These are phyloP conservation scores for Akanthomyces lecanii DNA, from an alignment of 2,329 filamentous ascomycete genomes.

Conservation along the genomic window DNA sequence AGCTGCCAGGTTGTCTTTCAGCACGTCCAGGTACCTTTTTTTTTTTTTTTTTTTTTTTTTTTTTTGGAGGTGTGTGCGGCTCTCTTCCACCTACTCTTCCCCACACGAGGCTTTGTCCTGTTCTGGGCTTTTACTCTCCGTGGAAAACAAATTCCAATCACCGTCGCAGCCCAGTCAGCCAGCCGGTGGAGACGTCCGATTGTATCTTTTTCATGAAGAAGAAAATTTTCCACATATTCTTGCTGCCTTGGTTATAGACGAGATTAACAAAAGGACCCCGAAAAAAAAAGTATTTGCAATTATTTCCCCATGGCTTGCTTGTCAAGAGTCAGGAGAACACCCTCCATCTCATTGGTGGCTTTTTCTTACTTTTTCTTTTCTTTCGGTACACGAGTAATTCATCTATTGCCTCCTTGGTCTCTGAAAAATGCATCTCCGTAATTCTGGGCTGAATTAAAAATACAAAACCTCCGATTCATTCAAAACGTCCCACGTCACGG, in stretches of 20 bases:
- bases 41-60: too few relatives aligned
- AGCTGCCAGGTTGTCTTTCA: too few relatives aligned
- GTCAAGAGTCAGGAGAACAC: background rate
- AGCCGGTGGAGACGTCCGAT: background rate
- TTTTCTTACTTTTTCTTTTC: background rate
- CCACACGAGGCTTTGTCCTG: too few relatives aligned
- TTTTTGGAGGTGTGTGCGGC: too few relatives aligned
- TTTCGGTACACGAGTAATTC: conserved; percentile 6
- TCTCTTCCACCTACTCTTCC: too few relatives aligned
- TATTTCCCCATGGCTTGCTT: background rate
- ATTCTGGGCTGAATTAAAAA: background rate
- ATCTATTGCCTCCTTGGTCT: background rate
- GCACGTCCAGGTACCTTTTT: too few relatives aligned
- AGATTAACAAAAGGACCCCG: background rate
- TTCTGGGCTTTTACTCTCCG: too few relatives aligned
- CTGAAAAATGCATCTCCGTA: background rate
- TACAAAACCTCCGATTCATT: background rate
- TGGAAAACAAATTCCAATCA: background rate
- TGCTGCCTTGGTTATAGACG: background rate
- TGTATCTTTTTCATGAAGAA: too few relatives aligned
- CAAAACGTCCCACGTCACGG: background rate
- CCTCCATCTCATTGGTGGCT: conserved; percentile 3
- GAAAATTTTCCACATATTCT: background rate
- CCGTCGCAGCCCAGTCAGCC: background rate
- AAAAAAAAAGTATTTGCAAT: background rate